These are phyloP conservation scores for Cercospora canescens DNA, from an alignment of 2,329 filamentous ascomycete genomes.

Conservation along the genomic window DNA sequence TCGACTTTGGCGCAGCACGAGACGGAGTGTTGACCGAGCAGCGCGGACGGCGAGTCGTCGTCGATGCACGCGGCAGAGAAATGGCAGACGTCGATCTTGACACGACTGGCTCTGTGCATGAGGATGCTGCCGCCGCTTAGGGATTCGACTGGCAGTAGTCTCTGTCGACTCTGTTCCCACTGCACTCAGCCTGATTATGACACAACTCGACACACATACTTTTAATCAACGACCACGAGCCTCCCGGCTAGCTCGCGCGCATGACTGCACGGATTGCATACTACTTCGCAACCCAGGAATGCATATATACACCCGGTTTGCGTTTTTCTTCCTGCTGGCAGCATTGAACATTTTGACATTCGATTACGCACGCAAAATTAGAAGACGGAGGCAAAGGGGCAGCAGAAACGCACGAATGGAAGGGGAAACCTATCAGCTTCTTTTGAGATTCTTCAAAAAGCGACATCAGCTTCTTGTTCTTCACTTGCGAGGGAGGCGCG, in stretches of 20 bases:
- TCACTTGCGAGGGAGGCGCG: background rate
- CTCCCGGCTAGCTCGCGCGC: background rate
- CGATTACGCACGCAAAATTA: background rate
- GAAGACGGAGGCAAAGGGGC: background rate
- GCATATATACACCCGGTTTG: background rate
- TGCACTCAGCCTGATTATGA: background rate
- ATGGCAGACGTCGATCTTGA: slow-evolving; percentile 35
- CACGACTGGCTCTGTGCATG: slow-evolving; percentile 13
- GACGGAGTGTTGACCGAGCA: slow-evolving; percentile 79
- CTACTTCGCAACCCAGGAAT: background rate
- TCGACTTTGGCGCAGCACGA: slow-evolving; percentile 92
- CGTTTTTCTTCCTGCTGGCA: background rate
- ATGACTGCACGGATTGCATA: background rate
- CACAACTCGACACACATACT: background rate
- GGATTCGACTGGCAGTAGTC: slow-evolving; percentile 10
- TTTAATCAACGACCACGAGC: background rate
- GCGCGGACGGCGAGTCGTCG: slow-evolving; percentile 73
- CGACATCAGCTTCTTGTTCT: background rate
- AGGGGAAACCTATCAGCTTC: background rate
- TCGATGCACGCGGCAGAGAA: slow-evolving; percentile 41
- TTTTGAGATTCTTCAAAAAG: background rate
- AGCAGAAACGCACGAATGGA: background rate
- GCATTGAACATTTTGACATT: background rate
- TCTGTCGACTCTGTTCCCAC: slow-evolving; percentile 7
- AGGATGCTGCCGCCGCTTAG: slow-evolving; percentile 19